phyloP scores from a whole-genome alignment of 441 rosid species.

The Gossypium aridum region DNA sequence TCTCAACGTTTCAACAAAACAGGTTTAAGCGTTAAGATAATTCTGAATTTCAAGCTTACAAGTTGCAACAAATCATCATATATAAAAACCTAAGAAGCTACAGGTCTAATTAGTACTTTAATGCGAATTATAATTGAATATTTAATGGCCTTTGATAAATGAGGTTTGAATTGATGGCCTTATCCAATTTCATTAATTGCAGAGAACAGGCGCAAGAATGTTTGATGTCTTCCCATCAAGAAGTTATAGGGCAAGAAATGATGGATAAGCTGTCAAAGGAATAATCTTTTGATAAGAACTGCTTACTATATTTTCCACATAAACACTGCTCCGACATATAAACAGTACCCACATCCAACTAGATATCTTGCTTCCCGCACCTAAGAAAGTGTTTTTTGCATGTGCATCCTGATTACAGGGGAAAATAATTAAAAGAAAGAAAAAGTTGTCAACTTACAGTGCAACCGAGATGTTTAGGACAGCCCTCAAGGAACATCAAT shows the following conservation, averaged over 20 bases:
- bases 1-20: background rate
- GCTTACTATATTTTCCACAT: background rate
- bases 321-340: background rate
- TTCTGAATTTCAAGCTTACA: background rate
- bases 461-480: constrained; percentile 74
- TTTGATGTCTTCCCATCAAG: background rate
- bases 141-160: background rate
- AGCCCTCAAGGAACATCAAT: constrained; percentile 90
- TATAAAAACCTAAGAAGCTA: background rate
- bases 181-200: background rate
- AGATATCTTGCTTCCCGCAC: background rate
- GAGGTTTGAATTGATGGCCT: background rate
- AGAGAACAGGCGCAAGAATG: background rate
- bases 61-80: background rate
- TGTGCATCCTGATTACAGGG: background rate
- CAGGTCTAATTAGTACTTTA: background rate
- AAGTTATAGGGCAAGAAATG: background rate
- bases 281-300: background rate
- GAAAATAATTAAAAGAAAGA: background rate
- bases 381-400: background rate
- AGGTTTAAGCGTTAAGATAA: background rate
- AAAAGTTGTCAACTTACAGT: constrained; percentile 56
- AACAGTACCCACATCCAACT: background rate
- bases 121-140: background rate
- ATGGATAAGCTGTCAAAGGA: background rate